Percentiles rank a stretch among this genome's conserved stretches.
phyloP scores from a whole-genome alignment of 2,329 filamentous ascomycete species.

The Penicillium janthinellum region DNA sequence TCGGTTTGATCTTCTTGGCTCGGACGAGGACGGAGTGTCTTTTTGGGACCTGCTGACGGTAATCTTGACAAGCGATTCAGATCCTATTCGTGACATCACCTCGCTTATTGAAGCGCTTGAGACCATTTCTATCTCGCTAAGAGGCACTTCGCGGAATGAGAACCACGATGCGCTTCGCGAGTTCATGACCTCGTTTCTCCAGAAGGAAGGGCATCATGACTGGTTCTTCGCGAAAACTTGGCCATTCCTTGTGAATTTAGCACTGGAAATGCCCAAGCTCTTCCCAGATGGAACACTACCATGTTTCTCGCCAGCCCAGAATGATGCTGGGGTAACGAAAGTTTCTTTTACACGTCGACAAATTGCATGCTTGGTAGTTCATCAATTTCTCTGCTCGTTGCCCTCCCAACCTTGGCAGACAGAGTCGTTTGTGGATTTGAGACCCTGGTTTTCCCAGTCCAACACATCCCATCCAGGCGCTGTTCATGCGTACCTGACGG shows the following conservation, averaged over 20 bases:
- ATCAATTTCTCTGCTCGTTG: conserved; percentile 2
- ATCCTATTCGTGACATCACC: neutral
- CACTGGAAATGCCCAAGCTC: neutral
- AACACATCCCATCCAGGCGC: neutral
- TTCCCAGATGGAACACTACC: neutral
- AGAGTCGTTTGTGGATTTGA: neutral
- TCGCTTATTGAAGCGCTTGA: neutral
- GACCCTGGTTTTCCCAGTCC: neutral
- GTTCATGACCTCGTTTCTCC: neutral
- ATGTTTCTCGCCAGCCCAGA: neutral
- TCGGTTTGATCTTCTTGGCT: neutral
- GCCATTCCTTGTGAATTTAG: neutral
- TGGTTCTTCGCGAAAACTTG: neutral
- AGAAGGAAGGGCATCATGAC: neutral
- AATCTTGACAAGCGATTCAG: neutral
- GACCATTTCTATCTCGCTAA: neutral
- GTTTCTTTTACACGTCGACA: neutral
- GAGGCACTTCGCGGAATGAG: neutral
- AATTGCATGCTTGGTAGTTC: conserved; percentile 1
- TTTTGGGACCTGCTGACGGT: neutral
- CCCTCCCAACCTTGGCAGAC: neutral
- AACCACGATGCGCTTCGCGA: neutral
- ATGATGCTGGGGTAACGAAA: no score
- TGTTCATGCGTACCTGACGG: neutral
- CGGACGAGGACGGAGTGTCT: neutral